phyloP scores from a whole-genome alignment of 148 eudicot species.

The Rhododendron vialii region DNA sequence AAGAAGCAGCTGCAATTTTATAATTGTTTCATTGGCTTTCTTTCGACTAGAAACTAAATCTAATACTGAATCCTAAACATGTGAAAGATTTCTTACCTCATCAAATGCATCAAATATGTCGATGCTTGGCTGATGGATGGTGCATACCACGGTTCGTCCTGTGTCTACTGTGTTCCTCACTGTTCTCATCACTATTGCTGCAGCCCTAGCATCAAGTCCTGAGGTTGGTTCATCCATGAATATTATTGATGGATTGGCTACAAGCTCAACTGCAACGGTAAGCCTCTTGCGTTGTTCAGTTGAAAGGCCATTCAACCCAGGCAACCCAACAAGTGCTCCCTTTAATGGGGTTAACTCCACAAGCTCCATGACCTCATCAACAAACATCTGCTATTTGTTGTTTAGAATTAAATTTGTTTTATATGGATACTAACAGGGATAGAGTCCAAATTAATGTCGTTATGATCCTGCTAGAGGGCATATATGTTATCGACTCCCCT shows the following conservation, averaged over 20 bases:
- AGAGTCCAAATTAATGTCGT: neutral
- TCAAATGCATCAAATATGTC: constrained; percentile 63
- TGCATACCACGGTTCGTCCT: constrained; percentile 62
- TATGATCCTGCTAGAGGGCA: neutral
- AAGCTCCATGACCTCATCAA: constrained; percentile 58
- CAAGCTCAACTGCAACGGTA: constrained; percentile 59
- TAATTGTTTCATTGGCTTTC: neutral
- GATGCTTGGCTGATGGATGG: constrained; percentile 65
- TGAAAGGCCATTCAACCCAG: constrained; percentile 54
- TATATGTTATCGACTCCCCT: neutral
- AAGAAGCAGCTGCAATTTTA: constrained; percentile 41
- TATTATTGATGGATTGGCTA: constrained; percentile 62
- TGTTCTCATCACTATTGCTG: constrained; percentile 65
- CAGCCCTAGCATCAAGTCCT: constrained; percentile 65
- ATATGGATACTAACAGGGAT: neutral
- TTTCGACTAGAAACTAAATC: neutral
- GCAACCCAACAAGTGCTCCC: constrained; percentile 54
- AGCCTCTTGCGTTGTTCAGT: constrained; percentile 60
- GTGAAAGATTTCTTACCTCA: constrained; percentile 31
- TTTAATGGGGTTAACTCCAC: constrained; percentile 43
- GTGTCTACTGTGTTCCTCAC: constrained; percentile 64
- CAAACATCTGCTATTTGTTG: constrained; percentile 37
- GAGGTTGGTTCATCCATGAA: constrained; percentile 74
- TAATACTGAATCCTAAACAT: neutral
- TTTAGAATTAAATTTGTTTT: neutral